phyloP scores from a whole-genome alignment of 2,329 filamentous ascomycete species.

The Leptographium wingfieldii region DNA sequence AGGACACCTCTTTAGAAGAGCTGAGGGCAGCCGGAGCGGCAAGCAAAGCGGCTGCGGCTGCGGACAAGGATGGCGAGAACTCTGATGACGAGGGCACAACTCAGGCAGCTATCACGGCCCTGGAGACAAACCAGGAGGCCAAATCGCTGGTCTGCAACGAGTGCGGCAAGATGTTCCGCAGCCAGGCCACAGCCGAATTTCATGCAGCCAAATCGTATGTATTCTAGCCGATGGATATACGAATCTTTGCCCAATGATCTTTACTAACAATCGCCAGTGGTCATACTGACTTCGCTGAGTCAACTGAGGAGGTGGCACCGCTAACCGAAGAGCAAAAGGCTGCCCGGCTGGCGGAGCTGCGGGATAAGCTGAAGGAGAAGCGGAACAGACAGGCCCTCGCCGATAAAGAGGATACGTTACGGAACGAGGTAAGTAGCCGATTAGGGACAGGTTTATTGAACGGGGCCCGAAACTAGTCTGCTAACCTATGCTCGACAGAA shows the following conservation, averaged over 20 bases:
- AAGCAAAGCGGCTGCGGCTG: slow-evolving; percentile 18
- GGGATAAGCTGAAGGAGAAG: slow-evolving; percentile 60
- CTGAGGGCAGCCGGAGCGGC: slow-evolving; percentile 35
- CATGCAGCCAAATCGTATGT: slow-evolving; percentile 75
- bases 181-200: slow-evolving; percentile 69
- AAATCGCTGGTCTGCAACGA: slow-evolving; percentile 87
- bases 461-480: not conserved
- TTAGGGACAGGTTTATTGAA: not conserved
- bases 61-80: slow-evolving; percentile 15
- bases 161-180: slow-evolving; percentile 83
- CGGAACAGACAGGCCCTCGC: slow-evolving; percentile 51
- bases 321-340: slow-evolving; percentile 88
- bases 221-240: not conserved
- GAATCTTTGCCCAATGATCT: not conserved
- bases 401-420: slow-evolving; percentile 72
- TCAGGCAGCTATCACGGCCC: slow-evolving; percentile 42
- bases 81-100: slow-evolving; percentile 29
- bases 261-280: slow-evolving; percentile 34
- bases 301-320: slow-evolving; percentile 80
- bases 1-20: slow-evolving; percentile 76
- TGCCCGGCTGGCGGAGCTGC: slow-evolving; percentile 62
- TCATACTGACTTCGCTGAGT: slow-evolving; percentile 85
- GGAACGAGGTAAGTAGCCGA: slow-evolving; percentile 60
- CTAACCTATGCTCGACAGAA: slow-evolving; percentile 26
- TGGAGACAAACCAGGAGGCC: slow-evolving; percentile 58